Evolutionary conservation across 1,139 yeast species (phyloP).

Genomic region (Geotrichum cucujoidarum): DNA sequence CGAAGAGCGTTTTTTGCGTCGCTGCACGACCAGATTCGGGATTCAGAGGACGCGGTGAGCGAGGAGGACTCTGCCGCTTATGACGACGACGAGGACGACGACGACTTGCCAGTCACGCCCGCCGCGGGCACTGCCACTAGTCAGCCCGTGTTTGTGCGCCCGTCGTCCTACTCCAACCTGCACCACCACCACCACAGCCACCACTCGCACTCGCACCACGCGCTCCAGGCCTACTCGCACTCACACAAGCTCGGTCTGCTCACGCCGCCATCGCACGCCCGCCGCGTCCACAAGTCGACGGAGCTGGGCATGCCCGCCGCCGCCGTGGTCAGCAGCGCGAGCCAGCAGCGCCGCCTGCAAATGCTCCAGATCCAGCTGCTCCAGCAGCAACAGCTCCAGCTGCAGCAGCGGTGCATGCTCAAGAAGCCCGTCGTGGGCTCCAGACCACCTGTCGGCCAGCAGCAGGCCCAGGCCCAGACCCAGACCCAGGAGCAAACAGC

Average conservation of each 20-base stretch:
- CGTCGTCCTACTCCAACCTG: neutral
- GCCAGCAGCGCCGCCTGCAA: neutral
- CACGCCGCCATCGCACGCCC: too few relatives aligned
- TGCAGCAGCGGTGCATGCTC: slow-evolving; percentile 5
- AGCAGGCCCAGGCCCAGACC: too few relatives aligned
- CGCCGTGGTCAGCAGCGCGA: neutral
- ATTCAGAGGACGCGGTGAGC: slow-evolving; percentile 1
- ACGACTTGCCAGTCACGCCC: too few relatives aligned
- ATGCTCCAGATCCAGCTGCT: slow-evolving; percentile 1
- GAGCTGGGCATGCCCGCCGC: too few relatives aligned
- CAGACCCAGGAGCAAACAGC: too few relatives aligned
- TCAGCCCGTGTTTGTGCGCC: slow-evolving; percentile 4
- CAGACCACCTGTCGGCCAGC: too few relatives aligned
- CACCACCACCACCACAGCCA: neutral
- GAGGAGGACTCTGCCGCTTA: neutral
- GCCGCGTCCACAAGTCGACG: too few relatives aligned
- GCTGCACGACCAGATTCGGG: slow-evolving; percentile 9
- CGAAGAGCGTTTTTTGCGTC: too few relatives aligned
- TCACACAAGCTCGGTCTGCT: too few relatives aligned
- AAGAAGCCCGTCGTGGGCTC: neutral
- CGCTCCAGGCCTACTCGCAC: too few relatives aligned
- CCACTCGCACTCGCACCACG: neutral
- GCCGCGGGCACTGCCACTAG: too few relatives aligned
- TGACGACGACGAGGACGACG: too few relatives aligned
- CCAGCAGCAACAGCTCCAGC: slow-evolving; percentile 3